A percentile compares a stretch with the other conserved stretches of the same genome.
Evolutionary conservation across 1,139 yeast genomes (phyloP).

Genomic region (Geotrichum bryndzae): DNA sequence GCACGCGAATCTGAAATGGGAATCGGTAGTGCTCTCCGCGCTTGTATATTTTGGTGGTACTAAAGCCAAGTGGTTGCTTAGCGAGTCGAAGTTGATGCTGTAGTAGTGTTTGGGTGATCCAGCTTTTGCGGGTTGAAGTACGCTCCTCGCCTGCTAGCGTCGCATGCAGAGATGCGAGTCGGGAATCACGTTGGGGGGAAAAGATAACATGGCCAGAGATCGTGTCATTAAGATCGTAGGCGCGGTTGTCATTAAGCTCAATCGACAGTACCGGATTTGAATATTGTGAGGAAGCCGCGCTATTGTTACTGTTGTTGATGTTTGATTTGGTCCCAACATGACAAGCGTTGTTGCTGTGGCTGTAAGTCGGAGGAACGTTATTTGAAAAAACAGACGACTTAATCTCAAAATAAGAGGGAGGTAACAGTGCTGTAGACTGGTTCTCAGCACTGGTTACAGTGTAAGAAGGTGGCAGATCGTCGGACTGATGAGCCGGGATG

Average conservation of each 20-base stretch:
- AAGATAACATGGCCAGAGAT: conserved; percentile 8
- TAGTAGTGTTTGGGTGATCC: background rate
- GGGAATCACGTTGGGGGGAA: conserved; percentile 1
- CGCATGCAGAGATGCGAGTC: conserved; percentile 1
- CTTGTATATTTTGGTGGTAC: background rate
- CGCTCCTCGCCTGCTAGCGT: conserved; percentile 12
- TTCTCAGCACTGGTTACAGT: background rate
- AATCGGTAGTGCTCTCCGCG: conserved; percentile 5
- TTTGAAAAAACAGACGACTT: background rate
- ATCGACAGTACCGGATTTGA: background rate
- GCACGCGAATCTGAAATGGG: conserved; percentile 10
- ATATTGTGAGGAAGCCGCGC: background rate
- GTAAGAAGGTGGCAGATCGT: background rate
- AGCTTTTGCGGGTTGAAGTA: background rate
- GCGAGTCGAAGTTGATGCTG: background rate
- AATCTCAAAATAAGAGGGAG: background rate
- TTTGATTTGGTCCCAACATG: background rate
- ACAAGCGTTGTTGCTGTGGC: background rate
- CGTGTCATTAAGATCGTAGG: conserved; percentile 9
- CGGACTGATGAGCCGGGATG: background rate
- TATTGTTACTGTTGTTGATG: background rate
- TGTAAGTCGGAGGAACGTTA: background rate
- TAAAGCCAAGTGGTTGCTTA: background rate
- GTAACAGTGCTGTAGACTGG: background rate
- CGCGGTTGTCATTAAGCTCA: background rate